Evolutionary conservation across 352 stramenopile species (phyloP).

Genomic region (Pythium monospermum): DNA sequence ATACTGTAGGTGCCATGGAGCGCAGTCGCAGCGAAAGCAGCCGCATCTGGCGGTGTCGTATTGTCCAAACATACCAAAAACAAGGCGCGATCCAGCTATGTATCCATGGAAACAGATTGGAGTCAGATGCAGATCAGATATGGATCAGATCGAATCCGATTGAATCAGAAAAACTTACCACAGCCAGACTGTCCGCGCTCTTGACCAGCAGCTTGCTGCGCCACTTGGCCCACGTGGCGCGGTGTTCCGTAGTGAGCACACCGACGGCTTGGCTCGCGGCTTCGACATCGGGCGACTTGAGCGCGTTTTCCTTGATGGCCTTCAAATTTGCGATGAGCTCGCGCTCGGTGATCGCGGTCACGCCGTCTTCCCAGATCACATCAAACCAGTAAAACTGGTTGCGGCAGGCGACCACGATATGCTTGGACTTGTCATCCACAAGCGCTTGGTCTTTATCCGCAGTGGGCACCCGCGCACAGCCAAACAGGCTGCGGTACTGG

Average conservation of each 20-base stretch:
- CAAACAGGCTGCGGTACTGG: conserved; percentile 93
- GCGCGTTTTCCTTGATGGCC: conserved; percentile 85
- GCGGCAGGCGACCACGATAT: conserved; percentile 91
- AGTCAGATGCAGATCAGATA: too few relatives aligned
- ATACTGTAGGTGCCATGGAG: conserved; percentile 92
- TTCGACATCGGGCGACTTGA: conserved; percentile 50
- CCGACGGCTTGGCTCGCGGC: conserved; percentile 69
- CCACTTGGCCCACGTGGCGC: conserved; percentile 87
- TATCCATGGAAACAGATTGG: too few relatives aligned
- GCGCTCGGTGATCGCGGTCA: conserved; percentile 86
- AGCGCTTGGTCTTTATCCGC: conserved; percentile 66
- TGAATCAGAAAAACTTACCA: too few relatives aligned
- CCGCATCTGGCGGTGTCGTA: conserved; percentile 72
- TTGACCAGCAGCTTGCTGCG: conserved; percentile 71
- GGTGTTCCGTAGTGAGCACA: conserved; percentile 90
- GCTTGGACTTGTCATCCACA: conserved; percentile 78
- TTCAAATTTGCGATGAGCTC: conserved; percentile 90
- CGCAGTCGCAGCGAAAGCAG: conserved; percentile 77
- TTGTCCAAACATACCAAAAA: conserved; percentile 95
- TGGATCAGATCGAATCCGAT: too few relatives aligned
- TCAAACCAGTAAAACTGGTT: conserved; percentile 97
- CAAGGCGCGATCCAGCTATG: conserved; percentile 89
- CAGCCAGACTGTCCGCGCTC: conserved; percentile 77
- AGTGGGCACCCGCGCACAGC: conserved; percentile 80
- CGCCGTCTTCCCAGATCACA: conserved; percentile 81